Percentiles rank a stretch among this genome's conserved stretches.
Evolutionary conservation across 805 yeast genomes (phyloP).

Genomic region (Lipomyces yamanashiensis): DNA sequence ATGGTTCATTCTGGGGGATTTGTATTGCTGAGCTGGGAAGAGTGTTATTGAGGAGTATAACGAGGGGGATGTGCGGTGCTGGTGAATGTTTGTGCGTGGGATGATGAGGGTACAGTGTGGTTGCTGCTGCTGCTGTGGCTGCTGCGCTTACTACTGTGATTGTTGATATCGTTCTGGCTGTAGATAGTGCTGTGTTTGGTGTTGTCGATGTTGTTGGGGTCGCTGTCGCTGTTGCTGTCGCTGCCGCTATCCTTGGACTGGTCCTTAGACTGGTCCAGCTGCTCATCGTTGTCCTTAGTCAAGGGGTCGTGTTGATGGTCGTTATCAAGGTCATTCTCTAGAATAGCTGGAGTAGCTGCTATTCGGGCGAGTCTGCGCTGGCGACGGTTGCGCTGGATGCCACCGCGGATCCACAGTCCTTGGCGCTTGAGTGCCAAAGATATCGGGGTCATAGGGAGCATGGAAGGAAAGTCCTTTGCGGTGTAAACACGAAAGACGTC

Average conservation of each 20-base stretch:
- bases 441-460: constrained; percentile 36
- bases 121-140: no score
- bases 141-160: not conserved
- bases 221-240: no score
- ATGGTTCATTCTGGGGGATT: no score
- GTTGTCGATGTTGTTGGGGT: not conserved
- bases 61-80: no score
- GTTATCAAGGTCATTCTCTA: not conserved
- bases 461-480: constrained; percentile 47
- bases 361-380: not conserved
- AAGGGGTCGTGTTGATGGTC: no score
- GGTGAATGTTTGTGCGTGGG: no score
- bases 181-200: not conserved
- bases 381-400: constrained; percentile 30
- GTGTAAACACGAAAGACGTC: constrained; percentile 43
- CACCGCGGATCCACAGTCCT: constrained; percentile 35
- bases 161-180: not conserved
- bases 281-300: no score
- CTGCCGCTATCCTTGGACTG: no score
- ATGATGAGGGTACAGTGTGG: no score
- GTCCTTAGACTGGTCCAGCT: no score
- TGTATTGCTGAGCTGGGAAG: no score
- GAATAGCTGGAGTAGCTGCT: not conserved
- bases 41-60: no score
- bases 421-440: constrained; percentile 32